A percentile compares a stretch with the other conserved stretches of the same genome.
phyloP scores from a whole-genome alignment of 2,329 filamentous ascomycete genomes.

The Cercospora citrullina region DNA sequence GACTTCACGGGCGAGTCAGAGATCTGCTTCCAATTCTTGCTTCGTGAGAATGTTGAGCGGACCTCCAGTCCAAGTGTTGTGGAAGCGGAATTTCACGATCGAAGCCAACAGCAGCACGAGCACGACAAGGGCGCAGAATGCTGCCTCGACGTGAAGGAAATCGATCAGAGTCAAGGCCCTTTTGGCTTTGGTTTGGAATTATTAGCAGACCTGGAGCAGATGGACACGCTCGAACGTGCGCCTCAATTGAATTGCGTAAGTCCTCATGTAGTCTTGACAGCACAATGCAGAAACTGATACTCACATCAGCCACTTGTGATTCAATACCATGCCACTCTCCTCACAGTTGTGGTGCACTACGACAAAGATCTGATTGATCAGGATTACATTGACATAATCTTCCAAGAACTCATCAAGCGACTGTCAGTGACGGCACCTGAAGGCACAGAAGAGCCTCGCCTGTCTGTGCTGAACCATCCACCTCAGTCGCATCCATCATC shows the following conservation, averaged over 20 bases:
- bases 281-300: background rate
- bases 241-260: slow-evolving; percentile 15
- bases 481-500: slow-evolving; percentile 11
- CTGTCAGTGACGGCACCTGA: background rate
- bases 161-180: background rate
- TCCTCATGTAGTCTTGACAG: background rate
- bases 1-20: slow-evolving; percentile 20
- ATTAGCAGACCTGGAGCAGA: slow-evolving; percentile 18
- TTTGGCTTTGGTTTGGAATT: slow-evolving; percentile 21
- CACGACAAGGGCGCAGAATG: background rate
- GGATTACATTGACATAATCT: slow-evolving; percentile 12
- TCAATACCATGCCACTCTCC: slow-evolving; percentile 19
- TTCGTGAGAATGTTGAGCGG: background rate
- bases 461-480: slow-evolving; percentile 22
- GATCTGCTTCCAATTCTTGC: slow-evolving; percentile 19
- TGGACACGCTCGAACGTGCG: slow-evolving; percentile 2
- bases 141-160: background rate
- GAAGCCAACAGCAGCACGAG: background rate
- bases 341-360: slow-evolving; percentile 14
- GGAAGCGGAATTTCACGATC: slow-evolving; percentile 11
- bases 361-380: slow-evolving; percentile 9
- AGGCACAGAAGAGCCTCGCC: background rate
- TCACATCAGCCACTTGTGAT: slow-evolving; percentile 20
- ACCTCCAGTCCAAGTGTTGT: slow-evolving; percentile 10
- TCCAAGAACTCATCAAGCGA: slow-evolving; percentile 8